Percentiles rank a stretch among this genome's conserved stretches.
Evolutionary conservation across 257 asterid genomes (phyloP).

Genomic region (Primulina eburnea): DNA sequence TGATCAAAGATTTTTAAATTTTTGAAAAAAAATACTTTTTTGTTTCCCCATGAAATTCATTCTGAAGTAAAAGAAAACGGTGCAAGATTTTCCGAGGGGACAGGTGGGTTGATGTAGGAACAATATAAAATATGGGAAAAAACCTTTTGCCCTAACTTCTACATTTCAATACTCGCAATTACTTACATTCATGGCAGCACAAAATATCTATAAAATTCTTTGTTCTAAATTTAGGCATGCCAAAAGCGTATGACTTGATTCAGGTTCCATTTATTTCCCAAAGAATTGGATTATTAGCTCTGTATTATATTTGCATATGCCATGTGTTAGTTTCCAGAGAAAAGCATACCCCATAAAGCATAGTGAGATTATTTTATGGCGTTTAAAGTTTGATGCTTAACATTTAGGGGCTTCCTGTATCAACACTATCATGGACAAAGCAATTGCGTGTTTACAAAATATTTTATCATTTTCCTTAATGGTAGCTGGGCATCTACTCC

Average conservation of each 20-base stretch:
- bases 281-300: background rate
- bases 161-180: slow-evolving; percentile 4
- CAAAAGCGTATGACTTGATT: slow-evolving; percentile 13
- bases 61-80: background rate
- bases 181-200: slow-evolving; percentile 2
- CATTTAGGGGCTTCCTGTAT: background rate
- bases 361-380: background rate
- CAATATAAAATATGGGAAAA: background rate
- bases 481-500: background rate
- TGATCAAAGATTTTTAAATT: background rate
- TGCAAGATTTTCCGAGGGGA: background rate
- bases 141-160: slow-evolving; percentile 10
- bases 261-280: slow-evolving; percentile 7
- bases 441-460: background rate
- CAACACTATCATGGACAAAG: slow-evolving; percentile 9
- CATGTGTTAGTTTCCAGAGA: slow-evolving; percentile 9
- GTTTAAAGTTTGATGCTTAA: background rate
- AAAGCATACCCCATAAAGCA: slow-evolving; percentile 1
- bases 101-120: background rate
- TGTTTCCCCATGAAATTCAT: background rate
- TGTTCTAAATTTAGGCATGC: slow-evolving; percentile 7
- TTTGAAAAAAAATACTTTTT: background rate
- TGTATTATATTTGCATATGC: background rate
- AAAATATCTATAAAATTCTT: slow-evolving; percentile 1
- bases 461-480: background rate